These are phyloP conservation scores for Fusarium agapanthi DNA, from an alignment of 2,329 filamentous ascomycete species.

Conservation along the genomic window DNA sequence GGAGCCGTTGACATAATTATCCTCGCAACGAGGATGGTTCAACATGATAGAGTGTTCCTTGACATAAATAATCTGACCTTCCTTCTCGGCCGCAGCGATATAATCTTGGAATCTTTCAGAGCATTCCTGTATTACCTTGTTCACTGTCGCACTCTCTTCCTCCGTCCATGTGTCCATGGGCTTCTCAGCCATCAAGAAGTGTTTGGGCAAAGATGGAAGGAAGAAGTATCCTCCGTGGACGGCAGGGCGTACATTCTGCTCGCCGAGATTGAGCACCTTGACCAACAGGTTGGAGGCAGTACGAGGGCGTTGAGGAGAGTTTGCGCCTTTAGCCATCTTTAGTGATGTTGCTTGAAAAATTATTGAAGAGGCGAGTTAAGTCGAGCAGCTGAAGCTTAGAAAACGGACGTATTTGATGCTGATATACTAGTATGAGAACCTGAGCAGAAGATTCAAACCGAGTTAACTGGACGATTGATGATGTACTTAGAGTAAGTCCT, in stretches of 20 bases:
- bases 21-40: slow-evolving; percentile 15
- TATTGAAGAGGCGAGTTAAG: neutral
- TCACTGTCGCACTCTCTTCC: neutral
- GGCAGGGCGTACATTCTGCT: slow-evolving; percentile 27
- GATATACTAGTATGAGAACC: neutral
- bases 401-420: neutral
- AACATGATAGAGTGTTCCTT: slow-evolving; percentile 30
- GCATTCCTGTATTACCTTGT: neutral
- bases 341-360: neutral
- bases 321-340: slow-evolving; percentile 18
- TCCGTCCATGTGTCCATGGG: slow-evolving; percentile 23
- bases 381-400: neutral
- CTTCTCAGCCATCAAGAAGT: neutral
- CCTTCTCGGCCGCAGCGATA: slow-evolving; percentile 15
- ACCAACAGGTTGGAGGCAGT: slow-evolving; percentile 33
- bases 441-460: neutral
- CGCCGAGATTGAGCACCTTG: slow-evolving; percentile 31
- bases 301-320: neutral
- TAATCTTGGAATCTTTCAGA: slow-evolving; percentile 19
- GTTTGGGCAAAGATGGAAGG: neutral
- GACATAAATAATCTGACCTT: slow-evolving; percentile 15
- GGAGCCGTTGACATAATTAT: neutral
- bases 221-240: slow-evolving; percentile 32
- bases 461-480: fast-evolving
- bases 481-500: neutral